Evolutionary conservation across 257 asterid genomes (phyloP).

Genomic region (Lavandula angustifolia): DNA sequence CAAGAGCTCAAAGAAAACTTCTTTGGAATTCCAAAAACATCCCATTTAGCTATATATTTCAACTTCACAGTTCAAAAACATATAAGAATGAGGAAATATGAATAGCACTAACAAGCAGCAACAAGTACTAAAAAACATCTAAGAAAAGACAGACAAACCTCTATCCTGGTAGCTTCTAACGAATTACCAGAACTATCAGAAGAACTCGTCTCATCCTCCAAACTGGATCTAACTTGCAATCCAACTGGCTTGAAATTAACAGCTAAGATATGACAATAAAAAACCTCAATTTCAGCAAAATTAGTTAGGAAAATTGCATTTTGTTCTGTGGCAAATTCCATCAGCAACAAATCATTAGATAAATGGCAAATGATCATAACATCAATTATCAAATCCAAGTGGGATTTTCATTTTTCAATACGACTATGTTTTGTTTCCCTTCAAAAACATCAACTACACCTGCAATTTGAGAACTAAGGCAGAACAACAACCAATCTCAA

Average conservation of each 20-base stretch:
- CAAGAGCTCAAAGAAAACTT: background rate
- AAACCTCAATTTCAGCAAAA: slow-evolving; percentile 19
- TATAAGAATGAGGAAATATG: background rate
- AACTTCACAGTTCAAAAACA: slow-evolving; percentile 1
- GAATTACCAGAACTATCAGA: slow-evolving; percentile 42
- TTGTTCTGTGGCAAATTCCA: background rate
- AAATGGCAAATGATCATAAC: background rate
- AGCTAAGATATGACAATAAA: slow-evolving; percentile 33
- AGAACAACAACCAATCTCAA: slow-evolving; percentile 8
- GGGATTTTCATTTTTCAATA: background rate
- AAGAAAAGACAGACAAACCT: slow-evolving; percentile 39
- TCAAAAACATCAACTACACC: slow-evolving; percentile 10
- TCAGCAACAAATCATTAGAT: slow-evolving; percentile 3
- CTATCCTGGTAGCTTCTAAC: slow-evolving; percentile 40
- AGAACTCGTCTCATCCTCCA: slow-evolving; percentile 53
- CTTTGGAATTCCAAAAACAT: slow-evolving; percentile 5
- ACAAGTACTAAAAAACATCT: background rate
- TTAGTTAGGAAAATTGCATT: slow-evolving; percentile 13
- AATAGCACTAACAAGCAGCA: slow-evolving; percentile 13
- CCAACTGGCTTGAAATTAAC: slow-evolving; percentile 46
- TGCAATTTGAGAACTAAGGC: background rate
- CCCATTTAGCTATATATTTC: background rate
- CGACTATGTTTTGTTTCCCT: background rate
- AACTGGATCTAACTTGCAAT: slow-evolving; percentile 49
- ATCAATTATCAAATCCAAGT: background rate